Percentiles rank a stretch among this genome's conserved stretches.
Conservation (phyloP, 148 eudicot genomes). For the Vaccinium myrtillus region DNA sequence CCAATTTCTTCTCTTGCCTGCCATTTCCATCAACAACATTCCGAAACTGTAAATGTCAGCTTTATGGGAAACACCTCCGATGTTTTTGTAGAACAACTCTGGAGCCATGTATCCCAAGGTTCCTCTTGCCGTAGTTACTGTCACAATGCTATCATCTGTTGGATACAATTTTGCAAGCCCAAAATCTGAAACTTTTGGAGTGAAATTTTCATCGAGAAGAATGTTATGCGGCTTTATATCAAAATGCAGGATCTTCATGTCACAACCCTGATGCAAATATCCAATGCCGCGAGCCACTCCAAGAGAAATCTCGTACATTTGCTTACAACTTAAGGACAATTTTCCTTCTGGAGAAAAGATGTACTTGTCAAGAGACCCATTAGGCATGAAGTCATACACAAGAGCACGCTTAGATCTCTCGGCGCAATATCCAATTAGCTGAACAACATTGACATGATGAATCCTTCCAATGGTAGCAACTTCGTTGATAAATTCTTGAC, state of each 20-base stretch:
- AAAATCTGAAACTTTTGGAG: constrained; percentile 24
- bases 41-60: constrained; percentile 13
- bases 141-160: constrained; percentile 14
- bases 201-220: constrained; percentile 26
- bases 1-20: too few relatives aligned
- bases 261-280: constrained; percentile 26
- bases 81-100: constrained; percentile 13
- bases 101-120: constrained; percentile 15
- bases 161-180: constrained; percentile 23
- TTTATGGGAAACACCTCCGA: constrained; percentile 13
- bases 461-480: constrained; percentile 27
- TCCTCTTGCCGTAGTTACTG: constrained; percentile 9
- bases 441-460: constrained; percentile 25
- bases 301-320: constrained; percentile 18
- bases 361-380: constrained; percentile 27
- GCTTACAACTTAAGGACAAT: not conserved
- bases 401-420: constrained; percentile 19
- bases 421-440: constrained; percentile 16
- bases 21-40: constrained; percentile 19
- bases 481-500: constrained; percentile 25
- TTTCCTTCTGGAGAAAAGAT: not conserved
- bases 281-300: constrained; percentile 24
- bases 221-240: constrained; percentile 30
- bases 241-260: constrained; percentile 25
- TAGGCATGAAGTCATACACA: constrained; percentile 28